Evolutionary conservation across 2,329 filamentous ascomycete genomes (phyloP), one percentile per base, ranked within the genome.

Genomic region (Aureobasidium musti): DNA sequence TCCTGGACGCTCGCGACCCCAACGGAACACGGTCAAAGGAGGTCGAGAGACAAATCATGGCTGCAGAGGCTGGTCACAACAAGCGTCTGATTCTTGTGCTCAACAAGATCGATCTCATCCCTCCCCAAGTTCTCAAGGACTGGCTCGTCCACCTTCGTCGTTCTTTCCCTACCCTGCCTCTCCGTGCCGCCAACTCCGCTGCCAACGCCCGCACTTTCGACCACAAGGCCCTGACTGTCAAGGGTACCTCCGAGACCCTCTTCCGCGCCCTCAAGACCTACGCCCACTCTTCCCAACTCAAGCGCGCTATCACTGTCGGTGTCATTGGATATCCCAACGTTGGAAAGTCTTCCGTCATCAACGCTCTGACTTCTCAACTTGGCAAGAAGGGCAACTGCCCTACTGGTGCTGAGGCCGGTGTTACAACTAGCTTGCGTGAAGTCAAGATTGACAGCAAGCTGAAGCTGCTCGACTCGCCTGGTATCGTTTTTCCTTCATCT

Each of bases 321-420:
- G 91, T 97, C 69, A 96, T 97, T 72, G 93, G 93, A 33, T 97
- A 97, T 78, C 93, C 93, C 73, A 97, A 97, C 77, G 93, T 97
- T 68, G 93, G 93, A 76, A 97, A 97, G 82, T 96, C 92, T 33
- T 97, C 92, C 60, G 92, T 97, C 73, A 97, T 97, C 84, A 97
- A 97, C 78, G 91, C 92, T 19, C 87, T 97, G 66, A 89, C 92
- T 23, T 88, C 90, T 43, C 87, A 91, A 43, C 82, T 97, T 72
- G 87, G 89, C 70, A 85, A 87, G 66, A 87, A 86, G 74, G 82
- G 84, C 71, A 83, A 91, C 50, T 97, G 92, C 77, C 93, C 93
- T 1, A 90, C 91, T 1, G 93, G 93, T 68, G 92, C 93, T 35
- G 93, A 97, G 80, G 93, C 93, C 26, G 93, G 93, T 65, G 91